Percentiles rank a stretch among this genome's conserved stretches.
Conservation (phyloP, 345 rosid genomes). For the Carallia brachiata region DNA sequence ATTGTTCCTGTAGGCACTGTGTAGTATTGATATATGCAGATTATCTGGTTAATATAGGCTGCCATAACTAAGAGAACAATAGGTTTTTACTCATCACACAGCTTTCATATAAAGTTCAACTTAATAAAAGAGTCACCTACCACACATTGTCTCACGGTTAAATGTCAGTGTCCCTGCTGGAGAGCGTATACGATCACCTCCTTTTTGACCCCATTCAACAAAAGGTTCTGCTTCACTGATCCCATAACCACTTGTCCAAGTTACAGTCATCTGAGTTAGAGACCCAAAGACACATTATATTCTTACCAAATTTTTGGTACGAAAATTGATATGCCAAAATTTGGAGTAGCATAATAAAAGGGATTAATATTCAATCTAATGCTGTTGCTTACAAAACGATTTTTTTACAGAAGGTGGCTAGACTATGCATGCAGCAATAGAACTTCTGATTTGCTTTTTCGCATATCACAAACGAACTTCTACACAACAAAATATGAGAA, state of each 20-base stretch:
- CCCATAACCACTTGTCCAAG: conserved; percentile 80
- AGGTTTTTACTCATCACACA: neutral
- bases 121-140: conserved; percentile 27
- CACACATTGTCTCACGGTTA: conserved; percentile 51
- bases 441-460: conserved; percentile 1
- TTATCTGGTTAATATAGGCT: neutral
- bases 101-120: neutral
- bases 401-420: neutral
- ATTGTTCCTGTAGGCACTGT: neutral
- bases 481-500: neutral
- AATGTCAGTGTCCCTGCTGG: conserved; percentile 70
- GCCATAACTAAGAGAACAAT: neutral
- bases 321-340: neutral
- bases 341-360: neutral
- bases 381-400: neutral
- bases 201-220: conserved; percentile 63
- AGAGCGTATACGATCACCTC: conserved; percentile 35
- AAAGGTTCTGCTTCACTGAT: conserved; percentile 54
- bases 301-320: neutral
- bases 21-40: neutral
- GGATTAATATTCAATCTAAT: neutral
- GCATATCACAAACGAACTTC: conserved; percentile 1
- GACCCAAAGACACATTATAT: neutral
- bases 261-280: conserved; percentile 59
- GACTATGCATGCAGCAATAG: neutral